Percentiles rank a stretch among this genome's conserved stretches.
Evolutionary conservation across 306 rosid species (phyloP).

Genomic region (Lupinus albus): DNA sequence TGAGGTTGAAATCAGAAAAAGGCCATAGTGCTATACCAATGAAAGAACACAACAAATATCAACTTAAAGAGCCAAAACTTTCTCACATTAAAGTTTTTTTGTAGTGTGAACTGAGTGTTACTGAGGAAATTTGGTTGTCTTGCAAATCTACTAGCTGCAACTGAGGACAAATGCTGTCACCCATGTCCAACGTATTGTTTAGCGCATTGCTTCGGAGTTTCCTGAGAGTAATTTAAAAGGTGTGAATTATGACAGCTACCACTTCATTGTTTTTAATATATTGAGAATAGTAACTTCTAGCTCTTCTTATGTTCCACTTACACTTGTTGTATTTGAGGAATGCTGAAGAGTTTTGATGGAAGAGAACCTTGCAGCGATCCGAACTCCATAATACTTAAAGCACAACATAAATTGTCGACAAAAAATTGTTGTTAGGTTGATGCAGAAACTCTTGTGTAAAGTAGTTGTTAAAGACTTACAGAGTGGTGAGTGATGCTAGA

Average conservation of each 20-base stretch:
- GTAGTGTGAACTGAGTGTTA: constrained; percentile 57
- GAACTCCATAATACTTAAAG: constrained; percentile 64
- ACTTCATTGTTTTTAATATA: too few species aligned
- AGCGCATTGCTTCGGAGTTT: constrained; percentile 69
- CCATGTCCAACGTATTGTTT: constrained; percentile 68
- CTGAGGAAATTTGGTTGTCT: constrained; percentile 63
- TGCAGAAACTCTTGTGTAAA: constrained; percentile 20
- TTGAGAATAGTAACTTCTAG: too few species aligned
- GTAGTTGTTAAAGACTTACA: constrained; percentile 62
- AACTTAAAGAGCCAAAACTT: constrained; percentile 7
- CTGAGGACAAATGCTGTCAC: constrained; percentile 61
- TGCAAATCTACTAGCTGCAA: constrained; percentile 82
- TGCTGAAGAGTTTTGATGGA: constrained; percentile 70
- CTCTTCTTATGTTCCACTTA: constrained; percentile 45
- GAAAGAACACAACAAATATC: not conserved
- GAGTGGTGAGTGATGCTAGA: constrained; percentile 70
- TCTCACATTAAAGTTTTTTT: constrained; percentile 69
- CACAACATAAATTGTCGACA: constrained; percentile 3
- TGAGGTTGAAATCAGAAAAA: constrained; percentile 30
- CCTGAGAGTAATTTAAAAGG: constrained; percentile 56
- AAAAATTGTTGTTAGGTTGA: constrained; percentile 32
- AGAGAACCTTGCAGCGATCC: constrained; percentile 77
- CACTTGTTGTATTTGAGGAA: constrained; percentile 85
- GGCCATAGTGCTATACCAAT: constrained; percentile 16
- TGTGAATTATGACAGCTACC: constrained; percentile 14